Percentiles rank a stretch among this genome's conserved stretches.
Evolutionary conservation across 140 eudicot genomes (phyloP).

Genomic region (Cichorium intybus): DNA sequence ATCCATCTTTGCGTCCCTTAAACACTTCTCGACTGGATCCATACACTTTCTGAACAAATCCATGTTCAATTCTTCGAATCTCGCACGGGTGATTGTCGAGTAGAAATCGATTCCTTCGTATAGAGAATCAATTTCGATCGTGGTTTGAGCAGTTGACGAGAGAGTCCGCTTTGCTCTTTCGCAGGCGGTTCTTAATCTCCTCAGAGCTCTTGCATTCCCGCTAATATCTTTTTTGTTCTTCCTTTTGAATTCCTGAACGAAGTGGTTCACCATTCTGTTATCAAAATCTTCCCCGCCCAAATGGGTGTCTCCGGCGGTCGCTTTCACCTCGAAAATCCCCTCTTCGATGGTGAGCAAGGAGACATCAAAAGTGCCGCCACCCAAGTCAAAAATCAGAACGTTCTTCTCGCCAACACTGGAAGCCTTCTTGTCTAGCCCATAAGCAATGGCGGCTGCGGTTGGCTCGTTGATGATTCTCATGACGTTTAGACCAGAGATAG

Average conservation of each 20-base stretch:
- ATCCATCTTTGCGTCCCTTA: slow-evolving; percentile 48
- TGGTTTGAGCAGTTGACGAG: slow-evolving; percentile 42
- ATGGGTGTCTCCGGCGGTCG: slow-evolving; percentile 50
- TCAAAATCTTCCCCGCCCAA: slow-evolving; percentile 48
- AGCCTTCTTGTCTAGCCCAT: slow-evolving; percentile 52
- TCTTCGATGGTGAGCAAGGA: slow-evolving; percentile 42
- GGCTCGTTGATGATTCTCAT: slow-evolving; percentile 50
- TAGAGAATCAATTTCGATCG: slow-evolving; percentile 41
- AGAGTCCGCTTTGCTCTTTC: slow-evolving; percentile 47
- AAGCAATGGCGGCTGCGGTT: slow-evolving; percentile 50
- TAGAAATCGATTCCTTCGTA: slow-evolving; percentile 44
- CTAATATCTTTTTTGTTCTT: slow-evolving; percentile 45
- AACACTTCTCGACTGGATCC: slow-evolving; percentile 48
- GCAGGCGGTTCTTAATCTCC: slow-evolving; percentile 44
- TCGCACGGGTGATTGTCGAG: slow-evolving; percentile 44
- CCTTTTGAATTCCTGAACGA: slow-evolving; percentile 45
- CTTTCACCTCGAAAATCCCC: slow-evolving; percentile 39
- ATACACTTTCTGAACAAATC: slow-evolving; percentile 49
- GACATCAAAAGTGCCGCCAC: slow-evolving; percentile 49
- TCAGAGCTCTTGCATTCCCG: slow-evolving; percentile 41
- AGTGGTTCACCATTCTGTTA: slow-evolving; percentile 43
- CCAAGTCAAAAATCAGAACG: slow-evolving; percentile 41
- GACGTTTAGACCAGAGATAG: slow-evolving; percentile 40
- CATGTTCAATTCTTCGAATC: slow-evolving; percentile 45
- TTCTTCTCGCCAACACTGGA: slow-evolving; percentile 39